These are phyloP conservation scores for Cercospora brassicicola DNA, from an alignment of 2,329 filamentous ascomycete genomes.

Conservation along the genomic window DNA sequence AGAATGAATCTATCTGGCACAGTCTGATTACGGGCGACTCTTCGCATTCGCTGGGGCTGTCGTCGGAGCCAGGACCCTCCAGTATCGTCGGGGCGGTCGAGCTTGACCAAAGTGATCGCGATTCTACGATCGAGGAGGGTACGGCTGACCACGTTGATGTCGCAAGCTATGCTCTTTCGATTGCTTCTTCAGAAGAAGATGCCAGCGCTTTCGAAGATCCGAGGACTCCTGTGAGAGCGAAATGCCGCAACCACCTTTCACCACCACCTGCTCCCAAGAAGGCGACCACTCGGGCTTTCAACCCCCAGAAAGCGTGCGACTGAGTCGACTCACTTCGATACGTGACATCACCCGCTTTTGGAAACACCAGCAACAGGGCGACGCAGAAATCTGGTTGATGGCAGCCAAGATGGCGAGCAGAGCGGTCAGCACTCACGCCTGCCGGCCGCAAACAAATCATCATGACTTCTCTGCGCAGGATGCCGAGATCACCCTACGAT, in stretches of 20 bases:
- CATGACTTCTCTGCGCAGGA: not conserved
- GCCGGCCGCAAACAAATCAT: not conserved
- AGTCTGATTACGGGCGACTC: slow-evolving; percentile 8
- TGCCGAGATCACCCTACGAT: not conserved
- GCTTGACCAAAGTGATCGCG: slow-evolving; percentile 6
- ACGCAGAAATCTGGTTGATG: not conserved
- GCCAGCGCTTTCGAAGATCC: not conserved
- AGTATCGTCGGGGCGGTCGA: not conserved
- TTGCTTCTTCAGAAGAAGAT: not conserved
- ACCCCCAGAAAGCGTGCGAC: not conserved
- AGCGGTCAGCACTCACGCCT: not conserved
- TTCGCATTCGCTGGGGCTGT: not conserved
- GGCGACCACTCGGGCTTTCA: not conserved
- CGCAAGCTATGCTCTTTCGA: not conserved
- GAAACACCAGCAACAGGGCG: not conserved
- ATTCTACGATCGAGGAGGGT: not conserved
- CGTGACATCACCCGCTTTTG: not conserved
- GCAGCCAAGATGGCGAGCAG: not conserved
- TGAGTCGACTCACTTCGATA: not conserved
- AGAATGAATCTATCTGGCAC: slow-evolving; percentile 22
- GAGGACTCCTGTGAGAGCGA: not conserved
- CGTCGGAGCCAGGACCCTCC: not conserved
- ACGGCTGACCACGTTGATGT: not conserved
- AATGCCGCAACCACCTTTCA: not conserved
- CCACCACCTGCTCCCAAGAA: slow-evolving; percentile 2